Conservation (phyloP, 2,329 filamentous ascomycete genomes). For the Niveomyces coronatus region DNA sequence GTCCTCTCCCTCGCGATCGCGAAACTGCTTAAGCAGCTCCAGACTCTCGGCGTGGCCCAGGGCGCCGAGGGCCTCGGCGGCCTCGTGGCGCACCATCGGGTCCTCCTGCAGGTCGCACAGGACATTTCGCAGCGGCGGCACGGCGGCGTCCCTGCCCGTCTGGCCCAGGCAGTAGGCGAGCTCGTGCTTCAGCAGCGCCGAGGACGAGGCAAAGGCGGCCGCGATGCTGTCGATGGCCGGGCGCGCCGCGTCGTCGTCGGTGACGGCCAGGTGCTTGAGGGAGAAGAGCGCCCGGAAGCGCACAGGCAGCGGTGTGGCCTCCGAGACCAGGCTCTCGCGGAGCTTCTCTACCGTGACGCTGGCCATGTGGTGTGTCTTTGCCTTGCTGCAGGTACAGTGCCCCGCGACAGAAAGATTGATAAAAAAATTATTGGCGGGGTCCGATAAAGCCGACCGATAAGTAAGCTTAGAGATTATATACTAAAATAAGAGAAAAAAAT, state of each 20-base stretch:
- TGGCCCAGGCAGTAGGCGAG: slow-evolving; percentile 95
- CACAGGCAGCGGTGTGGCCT: slow-evolving; percentile 70
- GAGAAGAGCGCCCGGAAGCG: slow-evolving; percentile 97
- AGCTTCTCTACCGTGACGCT: slow-evolving; percentile 47
- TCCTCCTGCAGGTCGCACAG: slow-evolving; percentile 75
- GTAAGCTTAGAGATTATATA: too few species aligned
- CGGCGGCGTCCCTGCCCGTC: slow-evolving; percentile 65
- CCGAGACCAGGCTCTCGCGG: slow-evolving; percentile 68
- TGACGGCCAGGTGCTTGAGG: slow-evolving; percentile 81
- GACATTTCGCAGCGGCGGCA: slow-evolving; percentile 61
- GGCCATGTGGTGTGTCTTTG: slow-evolving; percentile 13
- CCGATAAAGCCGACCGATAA: slow-evolving; percentile 14
- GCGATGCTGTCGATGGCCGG: slow-evolving; percentile 71
- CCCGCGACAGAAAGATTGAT: too few species aligned
- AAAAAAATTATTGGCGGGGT: slow-evolving; percentile 2
- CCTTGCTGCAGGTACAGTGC: slow-evolving; percentile 6
- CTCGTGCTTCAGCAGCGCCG: slow-evolving; percentile 89
- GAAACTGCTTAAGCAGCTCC: slow-evolving; percentile 59
- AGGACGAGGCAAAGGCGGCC: slow-evolving; percentile 73
- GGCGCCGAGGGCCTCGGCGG: slow-evolving; percentile 87
- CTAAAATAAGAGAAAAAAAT: not conserved
- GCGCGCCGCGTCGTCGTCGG: slow-evolving; percentile 46
- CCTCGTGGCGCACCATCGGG: slow-evolving; percentile 92
- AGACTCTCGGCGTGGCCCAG: slow-evolving; percentile 67
- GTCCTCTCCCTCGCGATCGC: slow-evolving; percentile 66